A percentile compares a stretch with the other conserved stretches of the same genome.
Conservation (phyloP, 805 yeast genomes). For the Zygosaccharomyces bisporus region DNA sequence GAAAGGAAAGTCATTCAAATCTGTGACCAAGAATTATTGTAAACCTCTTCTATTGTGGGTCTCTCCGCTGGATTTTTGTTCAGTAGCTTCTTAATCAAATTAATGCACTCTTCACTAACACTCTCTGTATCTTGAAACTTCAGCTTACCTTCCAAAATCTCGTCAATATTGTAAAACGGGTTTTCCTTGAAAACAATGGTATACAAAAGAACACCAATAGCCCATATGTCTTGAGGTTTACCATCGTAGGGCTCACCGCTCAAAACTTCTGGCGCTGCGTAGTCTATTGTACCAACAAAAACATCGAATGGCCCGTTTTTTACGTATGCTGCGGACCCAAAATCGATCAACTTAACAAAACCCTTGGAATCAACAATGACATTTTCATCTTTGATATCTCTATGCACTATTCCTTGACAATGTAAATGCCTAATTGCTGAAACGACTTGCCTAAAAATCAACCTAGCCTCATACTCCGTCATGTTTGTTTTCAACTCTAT, state of each 20-base stretch:
- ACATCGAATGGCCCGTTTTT: conserved; percentile 94
- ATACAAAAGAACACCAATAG: conserved; percentile 84
- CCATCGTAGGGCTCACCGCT: conserved; percentile 88
- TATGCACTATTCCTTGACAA: conserved; percentile 79
- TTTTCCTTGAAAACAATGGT: conserved; percentile 90
- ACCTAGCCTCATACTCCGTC: conserved; percentile 73
- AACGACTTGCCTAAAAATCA: conserved; percentile 74
- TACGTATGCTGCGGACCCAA: conserved; percentile 90
- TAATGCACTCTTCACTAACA: conserved; percentile 56
- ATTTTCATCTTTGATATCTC: conserved; percentile 95
- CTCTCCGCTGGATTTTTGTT: conserved; percentile 63
- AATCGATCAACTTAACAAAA: conserved; percentile 81
- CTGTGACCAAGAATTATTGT: conserved; percentile 66
- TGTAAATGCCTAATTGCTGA: conserved; percentile 81
- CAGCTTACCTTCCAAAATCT: conserved; percentile 86
- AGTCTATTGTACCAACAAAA: conserved; percentile 95
- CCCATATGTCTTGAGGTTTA: conserved; percentile 96
- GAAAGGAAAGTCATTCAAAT: conserved; percentile 10
- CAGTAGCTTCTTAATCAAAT: conserved; percentile 60
- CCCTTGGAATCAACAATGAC: conserved; percentile 82
- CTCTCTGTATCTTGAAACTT: conserved; percentile 41
- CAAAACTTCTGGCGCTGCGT: conserved; percentile 95
- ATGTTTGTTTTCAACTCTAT: conserved; percentile 82
- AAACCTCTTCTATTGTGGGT: conserved; percentile 70
- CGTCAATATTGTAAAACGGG: conserved; percentile 94